Percentiles rank a stretch among this genome's conserved stretches.
These are phyloP conservation scores for Sporothrix luriei DNA, from an alignment of 2,329 filamentous ascomycete genomes.

Conservation along the genomic window DNA sequence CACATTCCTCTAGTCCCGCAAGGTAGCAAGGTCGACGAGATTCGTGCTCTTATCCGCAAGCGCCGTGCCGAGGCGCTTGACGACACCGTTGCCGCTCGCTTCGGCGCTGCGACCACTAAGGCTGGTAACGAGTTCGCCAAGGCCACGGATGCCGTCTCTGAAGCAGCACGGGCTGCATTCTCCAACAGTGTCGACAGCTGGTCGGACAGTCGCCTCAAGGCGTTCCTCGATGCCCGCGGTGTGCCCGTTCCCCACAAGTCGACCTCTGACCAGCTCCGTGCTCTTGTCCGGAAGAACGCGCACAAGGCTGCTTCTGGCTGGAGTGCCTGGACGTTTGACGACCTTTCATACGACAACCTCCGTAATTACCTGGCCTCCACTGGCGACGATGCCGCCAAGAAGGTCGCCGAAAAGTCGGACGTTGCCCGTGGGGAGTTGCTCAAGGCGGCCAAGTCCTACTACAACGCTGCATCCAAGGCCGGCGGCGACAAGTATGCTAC, in stretches of 20 bases:
- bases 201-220: slow-evolving; percentile 77
- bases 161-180: slow-evolving; percentile 68
- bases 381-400: slow-evolving; percentile 59
- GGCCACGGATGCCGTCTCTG: slow-evolving; percentile 69
- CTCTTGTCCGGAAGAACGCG: slow-evolving; percentile 70
- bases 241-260: slow-evolving; percentile 72
- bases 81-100: slow-evolving; percentile 63
- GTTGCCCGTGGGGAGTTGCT: slow-evolving; percentile 74
- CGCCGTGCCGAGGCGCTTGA: slow-evolving; percentile 72
- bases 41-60: slow-evolving; percentile 86
- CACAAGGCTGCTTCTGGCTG: slow-evolving; percentile 70
- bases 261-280: slow-evolving; percentile 72
- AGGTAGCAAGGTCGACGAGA: slow-evolving; percentile 85
- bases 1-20: slow-evolving; percentile 68
- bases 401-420: slow-evolving; percentile 63
- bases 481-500: slow-evolving; percentile 65
- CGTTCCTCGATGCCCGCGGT: slow-evolving; percentile 74
- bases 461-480: slow-evolving; percentile 60
- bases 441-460: slow-evolving; percentile 63
- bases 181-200: slow-evolving; percentile 63
- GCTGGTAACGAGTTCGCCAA: slow-evolving; percentile 76
- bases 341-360: slow-evolving; percentile 71
- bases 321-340: slow-evolving; percentile 78
- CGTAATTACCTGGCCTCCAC: slow-evolving; percentile 59
- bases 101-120: slow-evolving; percentile 72